phyloP scores from a whole-genome alignment of 2,329 filamentous ascomycete species.

The Phoma sp. region DNA sequence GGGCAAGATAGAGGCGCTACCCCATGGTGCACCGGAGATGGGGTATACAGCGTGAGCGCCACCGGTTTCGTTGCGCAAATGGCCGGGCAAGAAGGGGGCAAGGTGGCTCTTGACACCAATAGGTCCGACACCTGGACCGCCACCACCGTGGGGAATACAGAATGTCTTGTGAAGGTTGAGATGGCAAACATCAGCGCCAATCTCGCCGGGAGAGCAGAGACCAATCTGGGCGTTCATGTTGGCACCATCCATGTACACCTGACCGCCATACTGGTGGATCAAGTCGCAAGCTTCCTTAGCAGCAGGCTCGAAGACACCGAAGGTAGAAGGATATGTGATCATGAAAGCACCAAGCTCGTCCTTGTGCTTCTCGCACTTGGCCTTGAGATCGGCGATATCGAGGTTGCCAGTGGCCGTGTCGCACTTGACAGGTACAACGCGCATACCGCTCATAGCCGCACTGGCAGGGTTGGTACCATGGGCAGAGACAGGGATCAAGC shows the following conservation, averaged over 20 bases:
- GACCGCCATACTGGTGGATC: conserved; percentile 86
- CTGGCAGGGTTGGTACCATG: conserved; percentile 97
- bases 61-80: conserved; percentile 67
- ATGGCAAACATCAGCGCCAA: conserved; percentile 96
- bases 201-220: conserved; percentile 91
- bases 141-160: conserved; percentile 95
- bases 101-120: conserved; percentile 91
- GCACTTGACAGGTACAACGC: conserved; percentile 91
- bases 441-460: conserved; percentile 95
- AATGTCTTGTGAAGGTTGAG: conserved; percentile 99
- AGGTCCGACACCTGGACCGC: conserved; percentile 90
- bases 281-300: conserved; percentile 85
- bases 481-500: conserved; percentile 91
- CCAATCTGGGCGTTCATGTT: conserved; percentile 99
- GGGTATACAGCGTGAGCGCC: conserved; percentile 69
- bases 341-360: conserved; percentile 90
- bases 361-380: conserved; percentile 87
- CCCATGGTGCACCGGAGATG: conserved; percentile 83
- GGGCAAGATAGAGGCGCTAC: conserved; percentile 88
- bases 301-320: conserved; percentile 90
- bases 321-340: conserved; percentile 96
- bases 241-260: conserved; percentile 98
- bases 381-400: conserved; percentile 82
- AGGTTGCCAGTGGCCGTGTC: conserved; percentile 87
- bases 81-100: conserved; percentile 75